phyloP scores from a whole-genome alignment of 2,329 filamentous ascomycete species.

The Calonectria hongkongensis region DNA sequence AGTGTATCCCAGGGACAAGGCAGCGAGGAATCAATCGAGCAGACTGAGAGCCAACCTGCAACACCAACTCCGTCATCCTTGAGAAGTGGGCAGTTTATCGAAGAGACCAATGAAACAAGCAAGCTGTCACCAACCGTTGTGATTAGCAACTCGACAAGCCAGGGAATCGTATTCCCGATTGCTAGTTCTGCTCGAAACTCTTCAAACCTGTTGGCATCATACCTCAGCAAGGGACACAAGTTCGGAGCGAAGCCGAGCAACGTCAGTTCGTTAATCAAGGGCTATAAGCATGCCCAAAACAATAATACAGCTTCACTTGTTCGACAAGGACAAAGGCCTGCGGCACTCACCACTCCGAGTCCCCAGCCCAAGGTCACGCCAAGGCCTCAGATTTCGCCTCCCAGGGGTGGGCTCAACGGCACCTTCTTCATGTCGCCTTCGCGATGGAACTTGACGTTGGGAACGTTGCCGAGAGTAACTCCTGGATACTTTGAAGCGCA shows the following conservation, averaged over 20 bases:
- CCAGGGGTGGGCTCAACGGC: not conserved
- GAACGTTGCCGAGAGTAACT: conserved; percentile 1
- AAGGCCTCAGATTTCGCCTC: not conserved
- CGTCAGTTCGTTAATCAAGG: not conserved
- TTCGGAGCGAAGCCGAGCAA: not conserved
- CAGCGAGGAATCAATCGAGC: not conserved
- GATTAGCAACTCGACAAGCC: conserved; percentile 8
- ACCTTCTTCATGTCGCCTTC: not conserved
- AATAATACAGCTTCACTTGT: not conserved
- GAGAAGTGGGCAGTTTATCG: not conserved
- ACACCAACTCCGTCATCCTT: not conserved
- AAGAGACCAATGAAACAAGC: not conserved
- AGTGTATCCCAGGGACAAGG: not conserved
- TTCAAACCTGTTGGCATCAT: not conserved
- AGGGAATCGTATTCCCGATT: not conserved
- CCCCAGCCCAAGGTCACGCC: not conserved
- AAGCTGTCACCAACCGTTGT: conserved; percentile 12
- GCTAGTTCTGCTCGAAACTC: not conserved
- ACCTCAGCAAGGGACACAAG: not conserved
- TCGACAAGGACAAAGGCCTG: not conserved
- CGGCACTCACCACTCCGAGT: not conserved
- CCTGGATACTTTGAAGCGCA: not conserved
- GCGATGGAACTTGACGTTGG: conserved; percentile 11
- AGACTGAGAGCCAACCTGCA: not conserved
- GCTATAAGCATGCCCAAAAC: not conserved